Evolutionary conservation across 768 basidiomycete species (phyloP).

Genomic region (Tubosaeta brunneosetosa): DNA sequence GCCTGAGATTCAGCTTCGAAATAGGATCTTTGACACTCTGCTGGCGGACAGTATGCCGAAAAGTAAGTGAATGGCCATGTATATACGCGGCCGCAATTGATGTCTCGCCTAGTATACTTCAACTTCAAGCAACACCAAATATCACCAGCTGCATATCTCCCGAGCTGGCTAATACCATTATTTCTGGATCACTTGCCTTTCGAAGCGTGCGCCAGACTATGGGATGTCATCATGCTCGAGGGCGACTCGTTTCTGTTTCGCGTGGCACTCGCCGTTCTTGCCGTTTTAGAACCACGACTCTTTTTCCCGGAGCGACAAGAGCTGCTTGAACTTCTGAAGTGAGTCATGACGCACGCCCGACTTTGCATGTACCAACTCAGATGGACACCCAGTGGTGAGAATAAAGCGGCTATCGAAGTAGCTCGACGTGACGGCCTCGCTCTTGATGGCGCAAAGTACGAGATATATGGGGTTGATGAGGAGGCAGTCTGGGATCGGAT

Average conservation of each 20-base stretch:
- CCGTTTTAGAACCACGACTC: conserved; percentile 76
- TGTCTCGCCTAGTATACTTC: conserved; percentile 63
- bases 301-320: conserved; percentile 85
- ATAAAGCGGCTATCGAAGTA: conserved; percentile 76
- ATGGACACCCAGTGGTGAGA: conserved; percentile 57
- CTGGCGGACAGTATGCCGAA: conserved; percentile 93
- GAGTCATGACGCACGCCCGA: conserved; percentile 18
- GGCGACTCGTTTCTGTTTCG: conserved; percentile 90
- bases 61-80: conserved; percentile 43
- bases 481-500: conserved; percentile 83
- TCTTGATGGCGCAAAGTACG: conserved; percentile 72
- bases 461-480: conserved; percentile 82
- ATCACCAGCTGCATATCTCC: conserved; percentile 78
- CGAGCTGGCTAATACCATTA: conserved; percentile 74
- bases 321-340: conserved; percentile 75
- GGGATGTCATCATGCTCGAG: conserved; percentile 85
- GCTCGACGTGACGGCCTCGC: conserved; percentile 65
- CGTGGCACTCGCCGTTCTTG: conserved; percentile 75
- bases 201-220: conserved; percentile 83
- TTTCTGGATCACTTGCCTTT: conserved; percentile 88
- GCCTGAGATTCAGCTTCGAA: conserved; percentile 10
- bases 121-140: conserved; percentile 94
- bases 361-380: conserved; percentile 10
- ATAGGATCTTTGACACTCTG: conserved; percentile 86
- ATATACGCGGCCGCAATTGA: background rate